Evolutionary conservation across 352 stramenopile genomes (phyloP).

Genomic region (Phytophthora macrochlamydospora): DNA sequence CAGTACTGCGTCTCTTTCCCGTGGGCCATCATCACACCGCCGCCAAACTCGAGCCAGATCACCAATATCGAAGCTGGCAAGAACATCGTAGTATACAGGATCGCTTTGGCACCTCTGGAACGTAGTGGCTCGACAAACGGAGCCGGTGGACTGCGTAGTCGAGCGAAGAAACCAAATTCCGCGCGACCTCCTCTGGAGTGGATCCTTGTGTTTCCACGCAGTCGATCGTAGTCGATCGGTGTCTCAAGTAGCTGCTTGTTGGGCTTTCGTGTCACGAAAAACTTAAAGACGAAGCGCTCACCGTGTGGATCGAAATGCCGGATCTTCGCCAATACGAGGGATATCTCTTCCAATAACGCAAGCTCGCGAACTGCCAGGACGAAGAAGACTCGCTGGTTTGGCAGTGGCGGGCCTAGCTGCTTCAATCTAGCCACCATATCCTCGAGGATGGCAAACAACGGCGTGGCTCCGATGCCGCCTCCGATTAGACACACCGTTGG

Average conservation of each 20-base stretch:
- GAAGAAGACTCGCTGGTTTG: constrained; percentile 40
- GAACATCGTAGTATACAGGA: constrained; percentile 38
- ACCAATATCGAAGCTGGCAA: constrained; percentile 26
- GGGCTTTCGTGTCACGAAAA: constrained; percentile 39
- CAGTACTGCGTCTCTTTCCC: constrained; percentile 46
- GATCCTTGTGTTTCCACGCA: constrained; percentile 16
- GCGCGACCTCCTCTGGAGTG: not conserved
- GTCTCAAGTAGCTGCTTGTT: constrained; percentile 23
- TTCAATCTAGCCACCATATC: constrained; percentile 41
- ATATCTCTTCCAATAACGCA: constrained; percentile 46
- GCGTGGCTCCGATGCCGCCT: constrained; percentile 58
- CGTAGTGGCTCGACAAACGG: constrained; percentile 46
- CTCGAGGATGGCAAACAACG: constrained; percentile 59
- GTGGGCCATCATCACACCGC: constrained; percentile 35
- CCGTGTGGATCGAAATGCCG: constrained; percentile 29
- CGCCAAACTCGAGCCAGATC: constrained; percentile 43
- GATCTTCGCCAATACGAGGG: constrained; percentile 34
- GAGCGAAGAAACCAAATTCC: not conserved
- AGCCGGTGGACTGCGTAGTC: constrained; percentile 10
- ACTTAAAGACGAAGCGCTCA: constrained; percentile 27
- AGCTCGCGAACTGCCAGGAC: constrained; percentile 50
- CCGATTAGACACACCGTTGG: constrained; percentile 49
- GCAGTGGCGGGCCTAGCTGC: constrained; percentile 5
- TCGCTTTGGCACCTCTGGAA: constrained; percentile 25
- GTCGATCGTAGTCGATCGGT: constrained; percentile 30